These are phyloP conservation scores for Rhizopogon roseolus DNA, from an alignment of 768 basidiomycete genomes.

Conservation along the genomic window DNA sequence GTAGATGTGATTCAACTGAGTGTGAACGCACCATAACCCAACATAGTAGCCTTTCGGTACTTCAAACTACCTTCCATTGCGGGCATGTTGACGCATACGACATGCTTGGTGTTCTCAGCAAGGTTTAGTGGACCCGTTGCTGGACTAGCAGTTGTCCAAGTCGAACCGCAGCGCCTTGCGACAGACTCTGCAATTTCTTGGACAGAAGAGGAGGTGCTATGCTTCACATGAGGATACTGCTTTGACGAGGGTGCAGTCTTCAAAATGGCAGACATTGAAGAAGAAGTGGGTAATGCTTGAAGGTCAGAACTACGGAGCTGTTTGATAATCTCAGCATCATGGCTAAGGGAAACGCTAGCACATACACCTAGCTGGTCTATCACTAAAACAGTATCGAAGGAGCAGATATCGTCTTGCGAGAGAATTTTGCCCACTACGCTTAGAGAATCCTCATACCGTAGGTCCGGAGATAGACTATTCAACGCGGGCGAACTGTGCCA, in stretches of 20 bases:
- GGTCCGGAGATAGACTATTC: conserved; percentile 32
- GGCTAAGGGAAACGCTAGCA: conserved; percentile 6
- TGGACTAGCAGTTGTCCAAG: conserved; percentile 37
- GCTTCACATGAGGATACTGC: conserved; percentile 57
- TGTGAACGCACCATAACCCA: conserved; percentile 47
- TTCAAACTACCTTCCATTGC: conserved; percentile 34
- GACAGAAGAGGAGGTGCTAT: conserved; percentile 22
- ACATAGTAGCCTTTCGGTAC: conserved; percentile 43
- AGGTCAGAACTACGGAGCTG: conserved; percentile 79
- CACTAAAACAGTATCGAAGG: conserved; percentile 60
- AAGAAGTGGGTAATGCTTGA: conserved; percentile 49
- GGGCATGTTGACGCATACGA: conserved; percentile 56
- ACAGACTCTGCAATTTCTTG: conserved; percentile 38
- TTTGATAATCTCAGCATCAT: conserved; percentile 1
- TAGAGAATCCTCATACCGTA: conserved; percentile 21
- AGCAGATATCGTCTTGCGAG: conserved; percentile 45
- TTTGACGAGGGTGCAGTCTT: conserved; percentile 47
- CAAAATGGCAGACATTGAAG: conserved; percentile 43
- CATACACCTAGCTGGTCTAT: conserved; percentile 72
- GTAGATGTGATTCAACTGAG: neutral
- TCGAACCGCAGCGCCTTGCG: conserved; percentile 49
- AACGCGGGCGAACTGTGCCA: conserved; percentile 44
- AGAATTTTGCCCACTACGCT: conserved; percentile 42
- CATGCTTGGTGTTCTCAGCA: conserved; percentile 41
- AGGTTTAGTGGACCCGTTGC: conserved; percentile 32